phyloP scores from a whole-genome alignment of 345 rosid genomes.

The Euphorbia lathyris region DNA sequence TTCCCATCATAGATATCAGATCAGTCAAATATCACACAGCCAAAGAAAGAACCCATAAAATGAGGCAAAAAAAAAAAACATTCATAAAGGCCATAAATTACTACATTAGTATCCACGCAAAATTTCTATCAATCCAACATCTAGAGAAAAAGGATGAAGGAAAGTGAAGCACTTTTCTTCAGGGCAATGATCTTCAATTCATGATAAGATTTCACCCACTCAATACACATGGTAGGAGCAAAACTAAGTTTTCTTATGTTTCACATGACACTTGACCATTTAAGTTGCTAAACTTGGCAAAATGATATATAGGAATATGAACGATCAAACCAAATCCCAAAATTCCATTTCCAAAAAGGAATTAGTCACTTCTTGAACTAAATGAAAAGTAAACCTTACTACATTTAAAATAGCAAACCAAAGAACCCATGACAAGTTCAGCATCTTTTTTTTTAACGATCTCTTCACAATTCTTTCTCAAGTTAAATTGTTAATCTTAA shows the following conservation, averaged over 20 bases:
- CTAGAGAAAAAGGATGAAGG: neutral
- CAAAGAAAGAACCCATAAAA: neutral
- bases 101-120: neutral
- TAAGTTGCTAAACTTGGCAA: neutral
- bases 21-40: neutral
- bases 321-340: neutral
- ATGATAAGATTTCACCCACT: neutral
- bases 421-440: neutral
- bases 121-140: neutral
- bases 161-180: neutral
- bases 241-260: neutral
- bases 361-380: neutral
- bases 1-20: neutral
- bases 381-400: neutral
- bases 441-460: neutral
- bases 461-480: neutral
- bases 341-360: neutral
- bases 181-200: neutral
- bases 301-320: neutral
- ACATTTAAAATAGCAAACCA: neutral
- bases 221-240: neutral
- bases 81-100: neutral
- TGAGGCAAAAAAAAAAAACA: neutral
- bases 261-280: neutral
- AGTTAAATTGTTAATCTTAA: neutral